Evolutionary conservation across 1,284 basidiomycete genomes (phyloP).

Genomic region (Porphyrellus sp.): DNA sequence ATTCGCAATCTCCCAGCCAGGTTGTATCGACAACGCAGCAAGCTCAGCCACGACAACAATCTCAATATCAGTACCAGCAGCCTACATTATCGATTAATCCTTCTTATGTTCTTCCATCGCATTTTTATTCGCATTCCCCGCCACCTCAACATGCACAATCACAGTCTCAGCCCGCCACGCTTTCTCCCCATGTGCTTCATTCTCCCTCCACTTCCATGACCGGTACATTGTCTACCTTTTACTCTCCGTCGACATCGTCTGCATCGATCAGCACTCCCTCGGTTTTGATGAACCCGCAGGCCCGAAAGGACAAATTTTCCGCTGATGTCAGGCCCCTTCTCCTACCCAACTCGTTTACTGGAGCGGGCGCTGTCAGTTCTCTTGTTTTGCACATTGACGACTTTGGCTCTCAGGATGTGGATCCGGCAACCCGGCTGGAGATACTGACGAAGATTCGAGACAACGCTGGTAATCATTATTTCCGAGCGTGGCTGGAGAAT

Average conservation of each 20-base stretch:
- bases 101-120: constrained; percentile 39
- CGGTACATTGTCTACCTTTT: constrained; percentile 39
- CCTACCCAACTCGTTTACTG: constrained; percentile 56
- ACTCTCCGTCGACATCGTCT: constrained; percentile 31
- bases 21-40: constrained; percentile 26
- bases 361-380: constrained; percentile 60
- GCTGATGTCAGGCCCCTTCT: constrained; percentile 51
- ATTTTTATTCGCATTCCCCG: constrained; percentile 38
- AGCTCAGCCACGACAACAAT: constrained; percentile 37
- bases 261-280: constrained; percentile 28
- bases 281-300: constrained; percentile 31
- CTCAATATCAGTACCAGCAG: constrained; percentile 39
- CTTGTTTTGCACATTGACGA: constrained; percentile 55
- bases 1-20: constrained; percentile 36
- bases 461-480: constrained; percentile 78
- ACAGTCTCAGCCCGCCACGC: constrained; percentile 51
- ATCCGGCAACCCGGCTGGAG: constrained; percentile 57
- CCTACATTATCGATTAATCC: constrained; percentile 41
- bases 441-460: constrained; percentile 76
- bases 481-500: constrained; percentile 78
- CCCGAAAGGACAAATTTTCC: constrained; percentile 51
- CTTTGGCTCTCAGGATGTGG: constrained; percentile 60
- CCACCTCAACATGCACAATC: constrained; percentile 35
- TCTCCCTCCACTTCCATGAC: constrained; percentile 44
- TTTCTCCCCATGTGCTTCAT: constrained; percentile 66